A percentile compares a stretch with the other conserved stretches of the same genome.
Evolutionary conservation across 441 rosid species (phyloP).

Genomic region (Breynia disticha): DNA sequence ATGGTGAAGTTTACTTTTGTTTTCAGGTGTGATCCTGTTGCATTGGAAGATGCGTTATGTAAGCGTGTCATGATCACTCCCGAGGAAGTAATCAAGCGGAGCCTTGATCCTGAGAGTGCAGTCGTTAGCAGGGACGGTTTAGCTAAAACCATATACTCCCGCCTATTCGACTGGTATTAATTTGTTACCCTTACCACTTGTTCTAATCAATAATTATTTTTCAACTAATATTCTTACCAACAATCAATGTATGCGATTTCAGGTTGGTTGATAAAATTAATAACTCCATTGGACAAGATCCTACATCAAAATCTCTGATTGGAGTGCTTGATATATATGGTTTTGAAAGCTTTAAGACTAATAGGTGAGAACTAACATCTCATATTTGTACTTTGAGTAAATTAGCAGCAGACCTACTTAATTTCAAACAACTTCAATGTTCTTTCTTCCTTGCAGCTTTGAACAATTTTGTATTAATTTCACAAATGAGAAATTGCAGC

Average conservation of each 20-base stretch:
- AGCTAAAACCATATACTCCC: conserved; percentile 77
- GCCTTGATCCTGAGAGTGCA: conserved; percentile 85
- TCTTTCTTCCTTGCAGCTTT: conserved; percentile 53
- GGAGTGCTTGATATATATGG: conserved; percentile 91
- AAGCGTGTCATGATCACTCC: conserved; percentile 92
- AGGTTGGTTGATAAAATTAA: conserved; percentile 81
- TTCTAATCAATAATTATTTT: not conserved
- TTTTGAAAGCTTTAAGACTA: conserved; percentile 91
- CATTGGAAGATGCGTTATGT: conserved; percentile 73
- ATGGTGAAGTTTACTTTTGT: conserved; percentile 10
- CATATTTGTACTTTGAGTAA: not conserved
- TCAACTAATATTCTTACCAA: conserved; percentile 7
- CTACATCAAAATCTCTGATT: conserved; percentile 55
- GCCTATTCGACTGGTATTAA: conserved; percentile 70
- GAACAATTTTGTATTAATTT: conserved; percentile 98
- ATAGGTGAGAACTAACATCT: conserved; percentile 39
- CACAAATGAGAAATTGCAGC: conserved; percentile 98
- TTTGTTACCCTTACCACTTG: not conserved
- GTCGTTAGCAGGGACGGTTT: conserved; percentile 64
- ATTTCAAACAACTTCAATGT: conserved; percentile 6
- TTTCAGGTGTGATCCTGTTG: conserved; percentile 57
- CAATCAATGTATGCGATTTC: conserved; percentile 18
- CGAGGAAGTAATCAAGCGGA: conserved; percentile 75
- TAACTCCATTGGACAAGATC: conserved; percentile 74
- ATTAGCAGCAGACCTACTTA: not conserved